These are phyloP conservation scores for Auricularia cornea DNA, from an alignment of 768 basidiomycete genomes.

Conservation along the genomic window DNA sequence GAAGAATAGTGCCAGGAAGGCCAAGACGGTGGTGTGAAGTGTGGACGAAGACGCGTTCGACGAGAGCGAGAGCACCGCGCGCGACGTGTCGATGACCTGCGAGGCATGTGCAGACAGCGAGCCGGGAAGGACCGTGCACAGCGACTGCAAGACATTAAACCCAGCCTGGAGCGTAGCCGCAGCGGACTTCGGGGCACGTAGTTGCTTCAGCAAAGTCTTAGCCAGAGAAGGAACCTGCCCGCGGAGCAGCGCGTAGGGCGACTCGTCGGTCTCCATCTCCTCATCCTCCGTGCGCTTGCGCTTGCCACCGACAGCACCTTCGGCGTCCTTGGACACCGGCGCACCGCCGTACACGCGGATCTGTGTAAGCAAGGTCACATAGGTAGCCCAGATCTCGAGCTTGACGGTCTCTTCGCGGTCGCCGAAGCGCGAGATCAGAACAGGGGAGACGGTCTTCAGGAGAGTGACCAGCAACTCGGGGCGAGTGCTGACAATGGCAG, in stretches of 20 bases:
- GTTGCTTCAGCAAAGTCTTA: constrained; percentile 76
- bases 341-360: constrained; percentile 71
- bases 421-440: constrained; percentile 82
- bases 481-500: constrained; percentile 79
- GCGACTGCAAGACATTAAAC: constrained; percentile 65
- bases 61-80: constrained; percentile 54
- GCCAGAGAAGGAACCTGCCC: constrained; percentile 70
- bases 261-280: constrained; percentile 66
- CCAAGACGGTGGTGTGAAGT: constrained; percentile 74
- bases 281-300: constrained; percentile 65
- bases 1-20: constrained; percentile 82
- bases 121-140: constrained; percentile 76
- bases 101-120: constrained; percentile 64
- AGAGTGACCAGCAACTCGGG: constrained; percentile 75
- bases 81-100: constrained; percentile 54
- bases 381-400: constrained; percentile 86
- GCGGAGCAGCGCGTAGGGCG: constrained; percentile 62
- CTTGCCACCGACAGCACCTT: constrained; percentile 49
- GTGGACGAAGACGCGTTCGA: constrained; percentile 71
- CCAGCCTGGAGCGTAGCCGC: constrained; percentile 77
- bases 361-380: constrained; percentile 72
- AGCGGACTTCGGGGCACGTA: constrained; percentile 71
- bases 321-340: constrained; percentile 43
- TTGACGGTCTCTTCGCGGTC: constrained; percentile 95
- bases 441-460: constrained; percentile 79